Base-by-base conservation (phyloP, 352 stramenopile genomes). In the Pythium myriotylum region DNA sequence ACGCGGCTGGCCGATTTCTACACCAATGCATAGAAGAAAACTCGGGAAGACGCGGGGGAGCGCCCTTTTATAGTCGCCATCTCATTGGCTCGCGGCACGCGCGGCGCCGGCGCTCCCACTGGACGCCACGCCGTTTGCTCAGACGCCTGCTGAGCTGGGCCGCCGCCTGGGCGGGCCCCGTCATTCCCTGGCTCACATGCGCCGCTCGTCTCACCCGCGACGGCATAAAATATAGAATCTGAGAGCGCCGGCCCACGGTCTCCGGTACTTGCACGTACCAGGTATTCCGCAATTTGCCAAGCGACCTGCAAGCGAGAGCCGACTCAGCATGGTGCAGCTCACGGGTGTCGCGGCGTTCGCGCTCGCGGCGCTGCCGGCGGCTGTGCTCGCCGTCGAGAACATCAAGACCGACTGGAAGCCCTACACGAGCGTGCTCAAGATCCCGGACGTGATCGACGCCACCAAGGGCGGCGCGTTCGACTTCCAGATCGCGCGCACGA, bases 391-490 rank as follows among this genome's bases (percentile, higher is more conserved):
- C 4, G n/a, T 60, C 19, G 39, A 33, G n/a, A 59, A 69, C 53
- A 39, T 78, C 33, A 79, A 79, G 54, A 70, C 54, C 10, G 58
- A 75, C 35, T 82, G 70, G 69, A 48, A 65, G n/a, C 64, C 74
- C 32, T 82, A 74, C 50, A 54, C 35, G 24, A 69, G 60, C 12
- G 50, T 55, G 22, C 57, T 82, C 33, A 45, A 52, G 45, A 72
- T 79, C 53, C 74, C 74, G 0, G 64, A 77, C 20, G 68, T 82
- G 5, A 61, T 82, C 13, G 71, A 82, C 41, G 73, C 75, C 48
- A 73, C 63, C 33, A 54, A 56, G 2, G 74, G 74, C n/a, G 71
- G 72, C 19, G 19, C 24, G 17, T 54, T 79, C 14, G 74, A 82
- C 6, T 76, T 82, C 46, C 45, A 74, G 22, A 77, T 79, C 43